A percentile compares a stretch with the other conserved stretches of the same genome.
These are phyloP conservation scores for Ustilago trichophora DNA, from an alignment of 1,284 basidiomycete genomes.

Conservation along the genomic window DNA sequence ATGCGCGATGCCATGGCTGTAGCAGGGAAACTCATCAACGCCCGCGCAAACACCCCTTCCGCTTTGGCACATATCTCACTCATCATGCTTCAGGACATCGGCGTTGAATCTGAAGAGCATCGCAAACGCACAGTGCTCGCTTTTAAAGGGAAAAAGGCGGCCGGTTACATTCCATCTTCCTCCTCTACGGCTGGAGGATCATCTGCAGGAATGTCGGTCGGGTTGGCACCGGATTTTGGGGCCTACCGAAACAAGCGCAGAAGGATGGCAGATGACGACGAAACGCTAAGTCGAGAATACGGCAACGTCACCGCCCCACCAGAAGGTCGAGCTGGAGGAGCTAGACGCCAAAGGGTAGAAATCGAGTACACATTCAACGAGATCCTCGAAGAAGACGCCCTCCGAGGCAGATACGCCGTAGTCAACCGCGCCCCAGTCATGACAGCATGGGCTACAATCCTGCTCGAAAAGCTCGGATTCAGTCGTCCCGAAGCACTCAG, in stretches of 20 bases:
- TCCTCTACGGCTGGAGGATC: background rate
- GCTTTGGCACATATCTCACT: conserved; percentile 41
- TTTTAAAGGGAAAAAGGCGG: conserved; percentile 49
- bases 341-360: conserved; percentile 10
- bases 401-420: conserved; percentile 72
- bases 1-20: conserved; percentile 55
- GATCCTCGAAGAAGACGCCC: conserved; percentile 38
- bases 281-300: conserved; percentile 46
- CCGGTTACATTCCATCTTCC: conserved; percentile 24
- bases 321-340: conserved; percentile 8
- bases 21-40: conserved; percentile 56
- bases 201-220: conserved; percentile 1
- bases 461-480: conserved; percentile 86
- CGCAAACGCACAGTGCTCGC: conserved; percentile 47
- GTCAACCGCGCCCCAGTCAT: conserved; percentile 92
- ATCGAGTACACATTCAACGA: conserved; percentile 53
- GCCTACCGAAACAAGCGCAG: conserved; percentile 22
- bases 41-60: conserved; percentile 36
- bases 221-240: conserved; percentile 31
- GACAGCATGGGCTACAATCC: conserved; percentile 88
- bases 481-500: conserved; percentile 85
- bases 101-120: conserved; percentile 45
- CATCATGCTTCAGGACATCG: conserved; percentile 48
- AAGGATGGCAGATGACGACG: conserved; percentile 37
- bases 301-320: conserved; percentile 39